A percentile compares a stretch with the other conserved stretches of the same genome.
Conservation (phyloP, 1,284 basidiomycete species). For the Thecaphora thlaspeos region DNA sequence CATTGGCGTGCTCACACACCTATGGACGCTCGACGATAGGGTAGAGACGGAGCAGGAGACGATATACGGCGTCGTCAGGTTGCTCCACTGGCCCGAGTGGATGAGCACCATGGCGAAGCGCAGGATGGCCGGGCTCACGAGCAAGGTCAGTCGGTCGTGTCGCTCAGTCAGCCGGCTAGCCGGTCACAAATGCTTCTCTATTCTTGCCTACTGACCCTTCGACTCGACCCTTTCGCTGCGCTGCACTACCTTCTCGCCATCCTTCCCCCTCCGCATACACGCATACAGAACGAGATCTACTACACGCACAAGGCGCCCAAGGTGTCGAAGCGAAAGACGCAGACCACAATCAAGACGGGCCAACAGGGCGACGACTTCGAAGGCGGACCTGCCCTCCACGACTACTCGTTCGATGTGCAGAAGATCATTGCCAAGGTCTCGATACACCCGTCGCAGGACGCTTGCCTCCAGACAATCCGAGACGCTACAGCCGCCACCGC, state of each 20-base stretch:
- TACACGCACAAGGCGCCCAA: conserved; percentile 36
- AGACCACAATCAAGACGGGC: conserved; percentile 22
- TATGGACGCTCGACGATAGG: conserved; percentile 20
- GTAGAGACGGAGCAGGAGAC: conserved; percentile 9
- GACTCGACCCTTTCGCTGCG: no score
- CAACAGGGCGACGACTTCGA: conserved; percentile 31
- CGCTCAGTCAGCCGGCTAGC: no score
- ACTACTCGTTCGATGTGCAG: conserved; percentile 33
- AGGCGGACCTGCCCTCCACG: conserved; percentile 28
- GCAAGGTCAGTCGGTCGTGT: background rate
- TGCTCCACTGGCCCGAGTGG: conserved; percentile 40
- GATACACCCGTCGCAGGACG: conserved; percentile 13
- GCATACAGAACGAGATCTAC: conserved; percentile 43
- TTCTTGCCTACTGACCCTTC: no score
- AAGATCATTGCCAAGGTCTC: conserved; percentile 32
- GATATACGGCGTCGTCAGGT: conserved; percentile 36
- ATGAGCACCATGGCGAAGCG: conserved; percentile 39
- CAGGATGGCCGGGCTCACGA: conserved; percentile 31
- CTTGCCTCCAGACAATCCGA: conserved; percentile 22
- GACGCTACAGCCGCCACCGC: conserved; percentile 1
- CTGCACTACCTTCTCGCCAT: no score
- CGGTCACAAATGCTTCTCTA: no score
- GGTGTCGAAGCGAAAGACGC: conserved; percentile 22
- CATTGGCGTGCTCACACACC: conserved; percentile 30
- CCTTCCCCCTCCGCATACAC: no score